Evolutionary conservation across 2,329 filamentous ascomycete species (phyloP).

Genomic region (Beauveria medogensis): DNA sequence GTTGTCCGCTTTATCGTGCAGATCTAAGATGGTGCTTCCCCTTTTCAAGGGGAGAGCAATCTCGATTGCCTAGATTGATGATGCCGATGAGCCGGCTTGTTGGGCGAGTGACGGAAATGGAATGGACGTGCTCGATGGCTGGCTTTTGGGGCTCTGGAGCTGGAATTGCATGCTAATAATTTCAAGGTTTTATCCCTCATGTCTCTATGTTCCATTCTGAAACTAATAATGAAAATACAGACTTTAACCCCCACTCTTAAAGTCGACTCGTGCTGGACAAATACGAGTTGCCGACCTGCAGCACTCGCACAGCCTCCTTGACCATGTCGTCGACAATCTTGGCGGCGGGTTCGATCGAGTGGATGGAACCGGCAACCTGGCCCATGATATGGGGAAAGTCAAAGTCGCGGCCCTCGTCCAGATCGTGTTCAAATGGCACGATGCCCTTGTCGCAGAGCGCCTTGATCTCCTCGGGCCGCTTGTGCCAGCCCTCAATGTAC

Average conservation of each 20-base stretch:
- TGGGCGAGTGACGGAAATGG: too few relatives aligned
- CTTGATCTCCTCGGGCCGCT: slow-evolving; percentile 63
- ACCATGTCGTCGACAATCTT: slow-evolving; percentile 92
- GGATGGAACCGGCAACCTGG: slow-evolving; percentile 75
- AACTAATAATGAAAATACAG: neutral
- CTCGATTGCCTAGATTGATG: too few relatives aligned
- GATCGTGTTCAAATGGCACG: slow-evolving; percentile 73
- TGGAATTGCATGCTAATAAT: neutral
- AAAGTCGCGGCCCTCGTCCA: slow-evolving; percentile 73
- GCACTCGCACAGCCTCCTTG: slow-evolving; percentile 58
- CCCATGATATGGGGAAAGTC: slow-evolving; percentile 91
- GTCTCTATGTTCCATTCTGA: neutral
- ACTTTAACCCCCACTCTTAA: slow-evolving; percentile 15
- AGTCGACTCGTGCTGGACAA: slow-evolving; percentile 40
- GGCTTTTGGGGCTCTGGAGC: too few relatives aligned
- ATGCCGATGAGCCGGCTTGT: too few relatives aligned
- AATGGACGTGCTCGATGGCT: too few relatives aligned
- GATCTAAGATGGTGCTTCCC: too few relatives aligned
- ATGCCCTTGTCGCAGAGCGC: slow-evolving; percentile 68
- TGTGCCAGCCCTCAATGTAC: slow-evolving; percentile 77
- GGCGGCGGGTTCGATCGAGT: slow-evolving; percentile 68
- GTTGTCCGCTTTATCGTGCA: too few relatives aligned
- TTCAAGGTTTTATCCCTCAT: neutral
- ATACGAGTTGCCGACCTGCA: slow-evolving; percentile 56
- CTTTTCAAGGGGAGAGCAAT: too few relatives aligned